Evolutionary conservation across 1,284 basidiomycete species (phyloP).

Genomic region (Ceratobasidium sp.): DNA sequence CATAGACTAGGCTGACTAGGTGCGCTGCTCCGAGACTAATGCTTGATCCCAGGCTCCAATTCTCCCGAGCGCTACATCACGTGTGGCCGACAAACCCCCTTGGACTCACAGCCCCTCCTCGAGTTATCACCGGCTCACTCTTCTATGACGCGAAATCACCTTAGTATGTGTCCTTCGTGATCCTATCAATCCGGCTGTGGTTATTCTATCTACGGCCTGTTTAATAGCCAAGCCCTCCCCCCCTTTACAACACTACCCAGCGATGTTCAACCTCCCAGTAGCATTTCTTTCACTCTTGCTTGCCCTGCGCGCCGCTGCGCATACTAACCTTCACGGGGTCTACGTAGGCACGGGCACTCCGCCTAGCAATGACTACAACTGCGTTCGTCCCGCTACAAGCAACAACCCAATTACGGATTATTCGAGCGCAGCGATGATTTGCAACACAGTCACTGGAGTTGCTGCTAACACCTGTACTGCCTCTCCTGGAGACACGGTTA

Average conservation of each 20-base stretch:
- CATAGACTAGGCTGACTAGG: too few relatives aligned
- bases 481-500: neutral
- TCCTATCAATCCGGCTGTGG: too few relatives aligned
- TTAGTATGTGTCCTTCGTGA: too few relatives aligned
- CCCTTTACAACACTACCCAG: too few relatives aligned
- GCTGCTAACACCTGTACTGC: constrained; percentile 10
- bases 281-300: neutral
- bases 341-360: constrained; percentile 15
- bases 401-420: constrained; percentile 22
- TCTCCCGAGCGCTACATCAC: constrained; percentile 7
- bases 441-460: constrained; percentile 24
- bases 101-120: neutral
- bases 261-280: neutral
- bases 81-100: constrained; percentile 17
- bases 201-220: too few relatives aligned
- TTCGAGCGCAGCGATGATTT: constrained; percentile 18
- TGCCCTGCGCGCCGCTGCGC: constrained; percentile 5
- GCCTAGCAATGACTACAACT: constrained; percentile 21
- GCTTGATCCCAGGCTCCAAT: neutral
- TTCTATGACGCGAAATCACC: too few relatives aligned
- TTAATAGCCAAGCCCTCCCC: too few relatives aligned
- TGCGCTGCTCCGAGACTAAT: too few relatives aligned
- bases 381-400: constrained; percentile 14
- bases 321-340: constrained; percentile 23
- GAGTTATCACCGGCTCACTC: neutral